Conservation (phyloP, 192 early-diverging fungal genomes). For the Linnemannia schmuckeri region DNA sequence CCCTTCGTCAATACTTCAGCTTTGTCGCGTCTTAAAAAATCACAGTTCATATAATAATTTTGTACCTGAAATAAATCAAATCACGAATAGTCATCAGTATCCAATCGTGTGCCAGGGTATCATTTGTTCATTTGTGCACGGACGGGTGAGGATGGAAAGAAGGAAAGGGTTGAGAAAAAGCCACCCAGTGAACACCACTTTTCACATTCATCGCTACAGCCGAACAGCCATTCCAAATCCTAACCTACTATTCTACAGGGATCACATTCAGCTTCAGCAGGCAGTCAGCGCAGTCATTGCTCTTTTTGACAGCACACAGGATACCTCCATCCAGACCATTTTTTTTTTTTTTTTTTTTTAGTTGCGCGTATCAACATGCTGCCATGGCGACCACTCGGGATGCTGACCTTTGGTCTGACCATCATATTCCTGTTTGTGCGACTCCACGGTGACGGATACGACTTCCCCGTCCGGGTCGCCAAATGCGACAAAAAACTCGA, state of each 20-base stretch:
- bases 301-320: not conserved
- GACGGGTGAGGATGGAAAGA: not conserved
- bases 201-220: not conserved
- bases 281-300: not conserved
- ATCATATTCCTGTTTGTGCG: slow-evolving; percentile 51
- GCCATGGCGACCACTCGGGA: slow-evolving; percentile 48
- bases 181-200: not conserved
- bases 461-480: slow-evolving; percentile 27
- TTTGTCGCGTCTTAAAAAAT: slow-evolving; percentile 68
- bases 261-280: not conserved
- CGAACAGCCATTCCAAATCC: too few species aligned
- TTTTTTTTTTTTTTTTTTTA: too few species aligned
- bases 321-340: not conserved
- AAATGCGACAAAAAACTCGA: slow-evolving; percentile 13
- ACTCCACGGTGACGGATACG: slow-evolving; percentile 47
- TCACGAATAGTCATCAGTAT: not conserved
- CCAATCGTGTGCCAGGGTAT: not conserved
- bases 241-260: not conserved
- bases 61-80: not conserved
- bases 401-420: slow-evolving; percentile 37
- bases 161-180: not conserved
- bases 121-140: not conserved
- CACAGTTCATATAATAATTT: not conserved
- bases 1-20: slow-evolving; percentile 96
- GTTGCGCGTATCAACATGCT: slow-evolving; percentile 1